Percentiles rank a stretch among this genome's conserved stretches.
Conservation (phyloP, 2,329 filamentous ascomycete species). For the Dryadomyces sulphureus region DNA sequence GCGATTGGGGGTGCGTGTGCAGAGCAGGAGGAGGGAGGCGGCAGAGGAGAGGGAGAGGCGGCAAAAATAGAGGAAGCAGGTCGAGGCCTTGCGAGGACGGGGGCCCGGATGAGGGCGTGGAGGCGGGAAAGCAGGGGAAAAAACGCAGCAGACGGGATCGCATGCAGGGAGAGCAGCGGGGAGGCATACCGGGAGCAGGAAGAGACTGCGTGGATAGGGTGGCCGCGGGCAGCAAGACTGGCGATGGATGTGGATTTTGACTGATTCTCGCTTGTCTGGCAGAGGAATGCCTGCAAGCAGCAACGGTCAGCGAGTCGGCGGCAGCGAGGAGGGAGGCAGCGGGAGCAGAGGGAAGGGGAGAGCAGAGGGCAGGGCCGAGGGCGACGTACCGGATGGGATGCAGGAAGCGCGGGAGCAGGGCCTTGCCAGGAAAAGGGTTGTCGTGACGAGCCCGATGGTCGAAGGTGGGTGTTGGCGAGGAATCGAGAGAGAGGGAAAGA, state of each 20-base stretch:
- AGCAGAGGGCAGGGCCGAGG: neutral
- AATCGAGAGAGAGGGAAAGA: neutral
- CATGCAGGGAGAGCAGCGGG: constrained; percentile 4
- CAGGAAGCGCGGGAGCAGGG: neutral
- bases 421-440: neutral
- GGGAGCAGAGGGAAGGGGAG: neutral
- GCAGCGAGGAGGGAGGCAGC: neutral
- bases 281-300: neutral
- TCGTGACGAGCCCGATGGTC: constrained; percentile 1
- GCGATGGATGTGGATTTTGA: constrained; percentile 1
- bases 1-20: too few relatives aligned
- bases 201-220: constrained; percentile 4
- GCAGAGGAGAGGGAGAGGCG: too few relatives aligned
- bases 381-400: neutral
- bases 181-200: constrained; percentile 10
- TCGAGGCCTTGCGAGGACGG: neutral
- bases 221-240: neutral
- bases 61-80: neutral
- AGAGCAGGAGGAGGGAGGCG: too few relatives aligned
- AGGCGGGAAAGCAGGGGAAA: constrained; percentile 4
- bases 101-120: neutral
- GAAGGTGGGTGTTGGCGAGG: neutral
- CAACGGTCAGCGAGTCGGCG: neutral
- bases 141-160: constrained; percentile 6
- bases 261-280: neutral